These are phyloP conservation scores for Pseudonectria foliicola DNA, from an alignment of 2,329 filamentous ascomycete genomes.

Conservation along the genomic window DNA sequence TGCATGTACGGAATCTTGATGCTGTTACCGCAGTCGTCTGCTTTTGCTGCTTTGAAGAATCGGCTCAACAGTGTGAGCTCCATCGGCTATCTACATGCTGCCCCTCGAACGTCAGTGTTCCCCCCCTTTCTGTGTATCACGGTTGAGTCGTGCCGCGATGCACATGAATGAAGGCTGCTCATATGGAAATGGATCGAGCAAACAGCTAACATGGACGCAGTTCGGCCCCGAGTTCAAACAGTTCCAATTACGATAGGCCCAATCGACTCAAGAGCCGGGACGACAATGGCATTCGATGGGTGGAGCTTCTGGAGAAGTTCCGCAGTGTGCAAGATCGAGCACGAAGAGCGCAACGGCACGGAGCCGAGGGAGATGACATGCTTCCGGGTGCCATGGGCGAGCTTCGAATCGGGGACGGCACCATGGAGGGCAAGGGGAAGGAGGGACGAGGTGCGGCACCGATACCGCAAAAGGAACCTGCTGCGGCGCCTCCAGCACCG, in stretches of 20 bases:
- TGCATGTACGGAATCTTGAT: constrained; percentile 95
- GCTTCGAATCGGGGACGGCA: constrained; percentile 34
- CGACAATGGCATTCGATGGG: constrained; percentile 82
- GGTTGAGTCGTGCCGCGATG: too few species aligned
- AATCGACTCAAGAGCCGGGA: constrained; percentile 77
- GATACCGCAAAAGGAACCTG: constrained; percentile 43
- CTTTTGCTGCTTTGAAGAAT: constrained; percentile 94
- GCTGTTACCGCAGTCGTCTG: constrained; percentile 96
- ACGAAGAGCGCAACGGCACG: constrained; percentile 58
- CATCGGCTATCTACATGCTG: constrained; percentile 87
- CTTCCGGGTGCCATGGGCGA: constrained; percentile 37
- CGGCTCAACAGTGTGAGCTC: constrained; percentile 94
- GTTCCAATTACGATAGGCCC: constrained; percentile 60
- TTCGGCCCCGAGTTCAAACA: constrained; percentile 41
- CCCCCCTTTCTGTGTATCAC: too few species aligned
- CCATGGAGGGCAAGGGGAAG: constrained; percentile 33
- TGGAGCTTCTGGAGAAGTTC: constrained; percentile 90
- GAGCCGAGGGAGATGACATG: constrained; percentile 43
- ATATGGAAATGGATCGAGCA: background rate
- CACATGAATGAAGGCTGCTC: too few species aligned
- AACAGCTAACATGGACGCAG: constrained; percentile 14
- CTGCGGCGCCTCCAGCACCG: constrained; percentile 33
- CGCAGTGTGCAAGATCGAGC: constrained; percentile 82
- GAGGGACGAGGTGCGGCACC: constrained; percentile 32
- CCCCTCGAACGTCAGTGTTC: constrained; percentile 60